phyloP scores from a whole-genome alignment of 805 yeast species.

The Tetrapisispora namnaoensis region DNA sequence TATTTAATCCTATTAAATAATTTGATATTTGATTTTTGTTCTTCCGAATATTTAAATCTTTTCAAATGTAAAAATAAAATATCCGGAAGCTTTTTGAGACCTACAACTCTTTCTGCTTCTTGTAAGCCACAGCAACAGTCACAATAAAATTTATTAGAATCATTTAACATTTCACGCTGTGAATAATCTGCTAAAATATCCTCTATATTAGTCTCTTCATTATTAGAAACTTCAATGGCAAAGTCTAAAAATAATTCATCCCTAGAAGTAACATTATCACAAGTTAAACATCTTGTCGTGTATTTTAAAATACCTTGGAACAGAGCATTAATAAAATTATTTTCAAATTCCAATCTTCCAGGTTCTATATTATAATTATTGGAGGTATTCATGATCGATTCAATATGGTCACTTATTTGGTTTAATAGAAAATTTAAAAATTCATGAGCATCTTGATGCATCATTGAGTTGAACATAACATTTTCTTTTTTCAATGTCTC shows the following conservation, averaged over 20 bases:
- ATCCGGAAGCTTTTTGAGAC: conserved; percentile 66
- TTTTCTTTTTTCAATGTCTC: conserved; percentile 73
- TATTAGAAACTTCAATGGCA: conserved; percentile 70
- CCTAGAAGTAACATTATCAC: conserved; percentile 72
- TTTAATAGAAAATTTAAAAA: conserved; percentile 81
- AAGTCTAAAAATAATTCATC: conserved; percentile 84
- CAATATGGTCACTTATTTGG: conserved; percentile 42
- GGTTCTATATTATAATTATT: background rate
- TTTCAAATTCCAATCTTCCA: conserved; percentile 3
- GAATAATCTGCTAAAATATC: conserved; percentile 39
- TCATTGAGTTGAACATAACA: conserved; percentile 73
- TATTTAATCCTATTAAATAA: conserved; percentile 77
- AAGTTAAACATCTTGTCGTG: conserved; percentile 81
- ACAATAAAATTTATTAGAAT: conserved; percentile 86
- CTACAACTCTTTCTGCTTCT: conserved; percentile 87
- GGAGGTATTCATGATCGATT: background rate
- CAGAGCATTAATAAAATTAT: conserved; percentile 52
- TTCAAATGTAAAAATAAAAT: conserved; percentile 77
- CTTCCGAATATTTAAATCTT: conserved; percentile 85
- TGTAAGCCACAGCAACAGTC: conserved; percentile 83
- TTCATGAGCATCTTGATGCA: conserved; percentile 99
- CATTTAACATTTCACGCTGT: conserved; percentile 75
- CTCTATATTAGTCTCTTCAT: conserved; percentile 65
- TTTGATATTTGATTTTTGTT: conserved; percentile 69
- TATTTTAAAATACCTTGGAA: conserved; percentile 82